Percentiles rank a stretch among this genome's conserved stretches.
phyloP scores from a whole-genome alignment of 2,329 filamentous ascomycete genomes.

The Pseudogymnoascus sp. region DNA sequence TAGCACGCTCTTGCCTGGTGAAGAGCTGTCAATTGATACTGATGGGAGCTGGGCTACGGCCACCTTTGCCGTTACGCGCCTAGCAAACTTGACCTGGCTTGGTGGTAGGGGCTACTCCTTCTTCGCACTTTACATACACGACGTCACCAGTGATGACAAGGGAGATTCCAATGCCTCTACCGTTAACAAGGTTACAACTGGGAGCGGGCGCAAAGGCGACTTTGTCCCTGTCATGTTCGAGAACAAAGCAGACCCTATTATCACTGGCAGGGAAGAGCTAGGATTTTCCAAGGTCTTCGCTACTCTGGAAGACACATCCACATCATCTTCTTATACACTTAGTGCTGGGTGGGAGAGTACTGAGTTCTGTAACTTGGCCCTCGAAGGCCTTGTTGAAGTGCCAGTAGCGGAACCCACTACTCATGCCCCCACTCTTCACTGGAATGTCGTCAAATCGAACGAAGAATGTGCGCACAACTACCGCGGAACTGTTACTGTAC shows the following conservation, averaged over 20 bases:
- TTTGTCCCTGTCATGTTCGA: conserved; percentile 49
- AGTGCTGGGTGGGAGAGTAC: conserved; percentile 20
- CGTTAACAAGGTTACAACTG: conserved; percentile 36
- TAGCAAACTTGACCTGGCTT: conserved; percentile 51
- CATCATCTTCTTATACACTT: conserved; percentile 11
- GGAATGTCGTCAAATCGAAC: neutral
- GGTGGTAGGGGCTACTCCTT: conserved; percentile 51
- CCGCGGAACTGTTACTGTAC: neutral
- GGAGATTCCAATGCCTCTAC: conserved; percentile 42
- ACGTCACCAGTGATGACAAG: conserved; percentile 37
- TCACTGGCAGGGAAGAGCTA: conserved; percentile 48
- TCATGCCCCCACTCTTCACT: neutral
- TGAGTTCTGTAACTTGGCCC: conserved; percentile 15
- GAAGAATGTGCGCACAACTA: neutral
- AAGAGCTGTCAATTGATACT: conserved; percentile 10
- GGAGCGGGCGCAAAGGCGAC: conserved; percentile 32
- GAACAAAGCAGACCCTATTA: conserved; percentile 49
- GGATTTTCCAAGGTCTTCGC: conserved; percentile 47
- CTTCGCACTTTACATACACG: conserved; percentile 54
- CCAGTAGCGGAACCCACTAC: neutral
- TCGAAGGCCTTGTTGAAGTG: conserved; percentile 8
- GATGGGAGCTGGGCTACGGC: conserved; percentile 28
- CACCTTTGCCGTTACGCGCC: conserved; percentile 34
- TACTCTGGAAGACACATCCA: conserved; percentile 14
- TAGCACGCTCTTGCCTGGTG: neutral